Evolutionary conservation across 2,329 filamentous ascomycete genomes (phyloP), one percentile per base, ranked within the genome.

Genomic region (Arthrobotrys entomopaga): DNA sequence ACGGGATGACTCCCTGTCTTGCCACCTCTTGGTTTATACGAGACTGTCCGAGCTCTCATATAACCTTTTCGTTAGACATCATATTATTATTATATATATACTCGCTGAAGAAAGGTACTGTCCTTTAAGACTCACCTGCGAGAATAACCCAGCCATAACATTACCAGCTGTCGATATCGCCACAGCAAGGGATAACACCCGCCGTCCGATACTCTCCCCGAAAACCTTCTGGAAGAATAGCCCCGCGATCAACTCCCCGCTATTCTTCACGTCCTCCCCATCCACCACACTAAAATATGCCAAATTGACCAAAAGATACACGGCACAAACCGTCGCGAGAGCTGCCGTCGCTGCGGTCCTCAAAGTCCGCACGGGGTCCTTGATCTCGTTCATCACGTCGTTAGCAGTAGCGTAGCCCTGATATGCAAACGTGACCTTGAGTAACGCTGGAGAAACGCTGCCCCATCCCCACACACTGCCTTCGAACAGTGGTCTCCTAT

Each of bases 111-210:
- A 4, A 16, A n/a, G 42, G 6, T 7, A 46, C 42, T 13, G 8
- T 46, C 1, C 29, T 2, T 34, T 10, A 34, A 34, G 42, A 13
- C 42, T 46, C 52, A 74, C 70, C 26, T 89, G 80, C 0, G 88
- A 85, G 79, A 91, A 92, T 0, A 88, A 87, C 1, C 90, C 88
- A 0, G 90, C 88, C 85, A 92, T 88, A 13, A 92, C 89, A 79
- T 92, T 92, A 0, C 89, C 90, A 1, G 84, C 86, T 0, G 88
- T 89, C 0, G 88, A 90, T 22, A 90, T 81, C 0, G 89, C 89
- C 38, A 92, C 88, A 0, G 87, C 86, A 7, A 90, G 80, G 0
- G 89, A 87, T 1, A 91, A 81, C 1, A 90, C 81, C 0, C 82
- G 83, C 38, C 84, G 84, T 0, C 89, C 89, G 8, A 90, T 78